Base-by-base conservation (phyloP, 2,329 filamentous ascomycete species). In the Chaetothyriales sp. region DNA sequence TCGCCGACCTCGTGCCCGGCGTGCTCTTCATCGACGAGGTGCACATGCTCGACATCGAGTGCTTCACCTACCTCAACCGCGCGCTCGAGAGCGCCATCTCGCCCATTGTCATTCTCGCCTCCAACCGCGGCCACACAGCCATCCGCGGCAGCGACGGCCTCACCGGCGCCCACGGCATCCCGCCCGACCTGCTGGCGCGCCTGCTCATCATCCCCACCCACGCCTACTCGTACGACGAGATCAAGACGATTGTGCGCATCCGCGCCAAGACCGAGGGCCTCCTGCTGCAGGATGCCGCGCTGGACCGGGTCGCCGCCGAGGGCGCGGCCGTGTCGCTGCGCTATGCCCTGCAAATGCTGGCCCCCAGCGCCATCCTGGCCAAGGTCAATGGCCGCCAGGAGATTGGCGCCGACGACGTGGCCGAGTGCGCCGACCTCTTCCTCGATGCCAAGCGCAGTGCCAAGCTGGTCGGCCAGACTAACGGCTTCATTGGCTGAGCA, bases 21-120 rank as follows among this genome's bases (percentile, higher is more conserved):
- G 92, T 98, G 55, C 76, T 98, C 47, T 98, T 98, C 73, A 98
- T 98, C 62, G 92, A 98, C 64, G 92, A 98, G 80, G 90, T 94
- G 55, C 90, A 98, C 74, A 98, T 98, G 92, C 88, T 98, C 62
- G 92, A 98, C 69, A 85, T 98, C 61, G 92, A 98, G 74, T 94
- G 89, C 75, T 98, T 97, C 73, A 97, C 92, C 60, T 98, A 95
- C 72, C 82, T 98, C 65, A 97, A 97, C 76, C 86, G 89, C 65
- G 92, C 92, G n/a, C 78, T 98, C 61, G 92, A 98, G 76, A 89
- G 87, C 51, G 80, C 83, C 60, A 94, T 98, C 64, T 90, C 90
- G 1, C 92, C 92, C 53, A 95, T 98, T 64, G 92, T 98, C 56
- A 92, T 98, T 60, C 83, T 98, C 55, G 92, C 92, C 54, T 97